phyloP scores from a whole-genome alignment of 1,284 basidiomycete genomes.

The Agroathelia rolfsii region DNA sequence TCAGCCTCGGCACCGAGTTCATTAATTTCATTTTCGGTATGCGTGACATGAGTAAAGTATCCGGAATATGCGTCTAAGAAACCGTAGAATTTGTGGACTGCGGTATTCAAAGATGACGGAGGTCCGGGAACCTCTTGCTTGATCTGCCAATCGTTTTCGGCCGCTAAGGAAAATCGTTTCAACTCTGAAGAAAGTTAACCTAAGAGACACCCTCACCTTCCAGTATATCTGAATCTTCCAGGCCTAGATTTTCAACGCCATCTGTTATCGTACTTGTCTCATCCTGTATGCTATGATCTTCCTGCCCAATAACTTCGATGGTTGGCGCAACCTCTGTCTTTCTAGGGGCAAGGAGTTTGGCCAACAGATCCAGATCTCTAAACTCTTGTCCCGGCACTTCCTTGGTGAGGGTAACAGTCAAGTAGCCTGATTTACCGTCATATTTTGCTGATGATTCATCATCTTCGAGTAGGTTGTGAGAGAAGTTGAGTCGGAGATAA shows the following conservation, averaged over 20 bases:
- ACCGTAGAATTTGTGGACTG: constrained; percentile 47
- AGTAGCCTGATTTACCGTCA: constrained; percentile 59
- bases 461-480: constrained; percentile 54
- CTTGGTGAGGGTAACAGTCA: constrained; percentile 65
- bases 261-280: constrained; percentile 28
- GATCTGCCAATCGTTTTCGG: constrained; percentile 67
- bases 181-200: constrained; percentile 7
- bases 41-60: constrained; percentile 60
- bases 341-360: constrained; percentile 63
- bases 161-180: constrained; percentile 34
- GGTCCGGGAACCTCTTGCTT: constrained; percentile 46
- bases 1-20: constrained; percentile 65
- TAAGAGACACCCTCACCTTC: constrained; percentile 34
- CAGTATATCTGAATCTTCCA: constrained; percentile 49
- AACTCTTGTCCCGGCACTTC: constrained; percentile 54
- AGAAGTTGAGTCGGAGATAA: constrained; percentile 68
- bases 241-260: constrained; percentile 28
- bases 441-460: constrained; percentile 62
- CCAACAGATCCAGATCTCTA: constrained; percentile 63
- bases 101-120: constrained; percentile 27
- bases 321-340: constrained; percentile 32
- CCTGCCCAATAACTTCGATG: constrained; percentile 56
- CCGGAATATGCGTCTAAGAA: constrained; percentile 65
- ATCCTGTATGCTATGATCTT: constrained; percentile 15
- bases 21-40: constrained; percentile 70